Base-by-base conservation (phyloP, 305 asterid genomes). In the Solanum hybrid region DNA sequence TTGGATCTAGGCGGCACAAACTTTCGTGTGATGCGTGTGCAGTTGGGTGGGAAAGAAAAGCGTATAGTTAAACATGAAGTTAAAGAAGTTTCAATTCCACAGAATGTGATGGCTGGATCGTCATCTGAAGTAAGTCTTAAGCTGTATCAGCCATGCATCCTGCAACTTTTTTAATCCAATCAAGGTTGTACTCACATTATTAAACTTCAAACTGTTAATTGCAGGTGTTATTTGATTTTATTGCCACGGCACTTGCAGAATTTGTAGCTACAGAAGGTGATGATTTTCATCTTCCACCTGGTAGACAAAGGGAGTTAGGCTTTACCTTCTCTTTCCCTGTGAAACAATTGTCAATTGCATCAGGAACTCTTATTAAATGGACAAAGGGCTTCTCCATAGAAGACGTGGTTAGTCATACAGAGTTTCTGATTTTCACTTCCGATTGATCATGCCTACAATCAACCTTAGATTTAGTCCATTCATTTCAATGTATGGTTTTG, bases 1-100 rank as follows among this genome's bases (percentile, higher is more conserved):
- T 90, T 97, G 92, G 98, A 97, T 92, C 95, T 97, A 37, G 99
- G 99, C 5, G 99, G 99, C 82, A 97, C 99, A 90, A 97, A 97
- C 94, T 96, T 97, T 86, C 96, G 99, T 31, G 97, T 95, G 82
- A 93, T 97, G 93, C 95, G 99, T 42, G 96, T 96, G 67, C 97
- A 91, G 75, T 93, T 97, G 86, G 95, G 96, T 57, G 98, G 98
- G 33, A 93, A 92, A 92, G 95, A 93, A 40, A 92, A 91, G 37
- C 92, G 89, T 75, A 40, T 89, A 4, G 87, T 92, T 90, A 95
- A 93, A 90, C 93, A 92, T 89, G 98, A 97, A 94, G 89, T 77
- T 82, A 93, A 94, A 67, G 94, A 95, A 92, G 94, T 95, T 89
- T 92, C 99, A 4, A 97, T 97, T 93, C 99, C 99, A 87, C 98